phyloP scores from a whole-genome alignment of 495 filamentous ascomycete genomes.

The Parachaetomium inaequale region DNA sequence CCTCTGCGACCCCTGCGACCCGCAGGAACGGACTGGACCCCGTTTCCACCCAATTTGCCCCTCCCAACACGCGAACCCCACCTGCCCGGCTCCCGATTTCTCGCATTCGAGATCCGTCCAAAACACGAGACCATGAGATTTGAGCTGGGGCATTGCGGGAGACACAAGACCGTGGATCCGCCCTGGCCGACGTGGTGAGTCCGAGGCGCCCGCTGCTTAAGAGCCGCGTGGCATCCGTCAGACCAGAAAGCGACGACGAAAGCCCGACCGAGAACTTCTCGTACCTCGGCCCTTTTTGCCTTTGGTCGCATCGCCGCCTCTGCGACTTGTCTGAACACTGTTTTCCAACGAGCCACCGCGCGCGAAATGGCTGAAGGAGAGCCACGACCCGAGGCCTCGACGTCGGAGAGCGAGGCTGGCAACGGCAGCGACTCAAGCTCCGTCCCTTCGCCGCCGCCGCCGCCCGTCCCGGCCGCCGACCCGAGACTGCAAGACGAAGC shows the following conservation, averaged over 20 bases:
- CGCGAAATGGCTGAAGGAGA: conserved; percentile 14
- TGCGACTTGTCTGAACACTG: background rate
- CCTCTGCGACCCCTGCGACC: too few relatives aligned
- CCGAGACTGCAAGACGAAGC: conserved; percentile 34
- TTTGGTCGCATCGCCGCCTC: too few relatives aligned
- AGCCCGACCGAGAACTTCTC: background rate
- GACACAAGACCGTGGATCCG: conserved; percentile 21
- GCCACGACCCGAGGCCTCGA: conserved; percentile 9
- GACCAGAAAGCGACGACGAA: background rate
- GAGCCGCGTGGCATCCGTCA: background rate
- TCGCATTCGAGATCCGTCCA: background rate
- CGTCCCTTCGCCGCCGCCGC: conserved; percentile 41
- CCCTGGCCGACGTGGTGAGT: conserved; percentile 25
- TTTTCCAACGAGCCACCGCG: background rate
- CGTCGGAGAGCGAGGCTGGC: conserved; percentile 9
- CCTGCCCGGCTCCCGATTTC: background rate
- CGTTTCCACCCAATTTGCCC: conserved; percentile 12
- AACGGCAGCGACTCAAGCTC: conserved; percentile 21
- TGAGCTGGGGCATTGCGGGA: conserved; percentile 13
- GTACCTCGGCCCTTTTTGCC: background rate
- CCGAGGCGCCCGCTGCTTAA: background rate
- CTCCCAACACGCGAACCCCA: conserved; percentile 8
- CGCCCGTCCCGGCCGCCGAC: conserved; percentile 49
- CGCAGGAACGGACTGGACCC: background rate
- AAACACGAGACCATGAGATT: conserved; percentile 31